A percentile compares a stretch with the other conserved stretches of the same genome.
phyloP scores from a whole-genome alignment of 306 rosid genomes.

The Prunus mume region DNA sequence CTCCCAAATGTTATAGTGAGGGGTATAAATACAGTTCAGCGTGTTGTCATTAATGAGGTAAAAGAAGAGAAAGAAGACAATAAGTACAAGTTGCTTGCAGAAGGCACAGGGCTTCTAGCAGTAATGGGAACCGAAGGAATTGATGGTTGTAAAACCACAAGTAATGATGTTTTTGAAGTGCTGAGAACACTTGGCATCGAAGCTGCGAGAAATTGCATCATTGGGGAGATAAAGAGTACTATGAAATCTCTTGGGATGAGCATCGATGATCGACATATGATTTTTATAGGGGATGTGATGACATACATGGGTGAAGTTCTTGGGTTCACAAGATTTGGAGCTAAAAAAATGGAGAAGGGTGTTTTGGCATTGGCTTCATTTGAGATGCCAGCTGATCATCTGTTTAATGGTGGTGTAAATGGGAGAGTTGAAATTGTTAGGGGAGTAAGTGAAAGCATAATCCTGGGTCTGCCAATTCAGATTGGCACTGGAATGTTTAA shows the following conservation, averaged over 20 bases:
- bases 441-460: slow-evolving; percentile 86
- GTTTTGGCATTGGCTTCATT: slow-evolving; percentile 83
- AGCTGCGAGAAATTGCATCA: slow-evolving; percentile 82
- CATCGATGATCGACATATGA: slow-evolving; percentile 87
- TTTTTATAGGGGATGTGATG: slow-evolving; percentile 91
- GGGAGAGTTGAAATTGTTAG: slow-evolving; percentile 72
- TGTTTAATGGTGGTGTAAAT: slow-evolving; percentile 62
- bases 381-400: slow-evolving; percentile 75
- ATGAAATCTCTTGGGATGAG: slow-evolving; percentile 80
- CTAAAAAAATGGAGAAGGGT: slow-evolving; percentile 83
- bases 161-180: slow-evolving; percentile 80
- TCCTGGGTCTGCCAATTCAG: slow-evolving; percentile 84
- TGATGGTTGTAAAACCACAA: slow-evolving; percentile 58
- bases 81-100: slow-evolving; percentile 65
- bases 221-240: slow-evolving; percentile 66
- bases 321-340: slow-evolving; percentile 81
- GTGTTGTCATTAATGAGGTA: slow-evolving; percentile 53
- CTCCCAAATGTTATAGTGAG: slow-evolving; percentile 74
- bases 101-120: slow-evolving; percentile 71
- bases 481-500: slow-evolving; percentile 86
- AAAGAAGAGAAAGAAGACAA: slow-evolving; percentile 37
- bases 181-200: slow-evolving; percentile 71
- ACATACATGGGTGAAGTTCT: slow-evolving; percentile 69
- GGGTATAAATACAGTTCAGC: slow-evolving; percentile 77
- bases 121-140: slow-evolving; percentile 85